Percentiles rank a stretch among this genome's conserved stretches.
These are phyloP conservation scores for Elsinoe necatrix DNA, from an alignment of 2,329 filamentous ascomycete species.

Conservation along the genomic window DNA sequence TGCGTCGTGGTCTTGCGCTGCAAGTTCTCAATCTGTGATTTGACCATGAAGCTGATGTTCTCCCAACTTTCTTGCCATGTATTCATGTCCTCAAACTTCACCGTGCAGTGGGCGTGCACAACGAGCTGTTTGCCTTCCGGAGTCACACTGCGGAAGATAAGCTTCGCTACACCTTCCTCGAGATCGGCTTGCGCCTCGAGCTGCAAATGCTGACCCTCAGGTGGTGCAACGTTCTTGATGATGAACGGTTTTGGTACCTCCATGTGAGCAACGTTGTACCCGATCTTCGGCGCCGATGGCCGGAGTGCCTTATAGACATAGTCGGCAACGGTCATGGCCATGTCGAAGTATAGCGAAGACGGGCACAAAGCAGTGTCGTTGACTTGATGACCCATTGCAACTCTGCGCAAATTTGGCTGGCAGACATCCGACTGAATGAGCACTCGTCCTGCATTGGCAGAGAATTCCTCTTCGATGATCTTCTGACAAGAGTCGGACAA, in stretches of 20 bases:
- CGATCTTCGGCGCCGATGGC: slow-evolving; percentile 48
- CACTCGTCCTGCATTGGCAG: slow-evolving; percentile 50
- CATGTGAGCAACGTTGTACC: slow-evolving; percentile 58
- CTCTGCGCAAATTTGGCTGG: slow-evolving; percentile 53
- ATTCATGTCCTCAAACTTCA: slow-evolving; percentile 52
- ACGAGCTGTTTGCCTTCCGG: slow-evolving; percentile 50
- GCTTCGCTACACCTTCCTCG: slow-evolving; percentile 45
- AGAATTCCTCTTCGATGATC: slow-evolving; percentile 54
- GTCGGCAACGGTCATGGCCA: slow-evolving; percentile 56
- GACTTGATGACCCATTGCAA: slow-evolving; percentile 58
- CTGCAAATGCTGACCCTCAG: slow-evolving; percentile 51
- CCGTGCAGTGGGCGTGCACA: slow-evolving; percentile 55
- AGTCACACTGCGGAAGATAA: slow-evolving; percentile 50
- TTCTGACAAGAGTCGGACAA: slow-evolving; percentile 58
- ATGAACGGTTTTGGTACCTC: slow-evolving; percentile 65
- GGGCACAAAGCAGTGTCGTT: slow-evolving; percentile 60
- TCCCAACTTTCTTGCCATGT: slow-evolving; percentile 58
- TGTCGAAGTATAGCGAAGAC: slow-evolving; percentile 56
- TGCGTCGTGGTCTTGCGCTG: slow-evolving; percentile 57
- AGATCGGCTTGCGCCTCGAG: slow-evolving; percentile 54
- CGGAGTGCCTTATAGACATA: slow-evolving; percentile 58
- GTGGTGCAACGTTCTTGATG: slow-evolving; percentile 41
- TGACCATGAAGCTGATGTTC: slow-evolving; percentile 53
- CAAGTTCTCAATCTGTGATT: slow-evolving; percentile 54
- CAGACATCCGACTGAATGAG: slow-evolving; percentile 59